These are phyloP conservation scores for Sparassis latifolia DNA, from an alignment of 1,284 basidiomycete species.

Conservation along the genomic window DNA sequence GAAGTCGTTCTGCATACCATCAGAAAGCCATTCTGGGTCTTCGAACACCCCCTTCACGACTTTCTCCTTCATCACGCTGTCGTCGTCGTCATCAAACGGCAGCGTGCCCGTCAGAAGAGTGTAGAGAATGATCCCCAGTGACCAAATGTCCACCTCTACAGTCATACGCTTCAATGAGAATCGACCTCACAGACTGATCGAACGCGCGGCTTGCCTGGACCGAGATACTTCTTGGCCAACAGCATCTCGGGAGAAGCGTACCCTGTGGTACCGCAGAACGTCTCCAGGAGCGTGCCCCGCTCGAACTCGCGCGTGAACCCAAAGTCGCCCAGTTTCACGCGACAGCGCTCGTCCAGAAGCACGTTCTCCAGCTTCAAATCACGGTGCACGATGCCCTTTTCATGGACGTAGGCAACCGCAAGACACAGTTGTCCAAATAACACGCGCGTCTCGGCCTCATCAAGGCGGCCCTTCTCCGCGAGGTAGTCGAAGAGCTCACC, in stretches of 20 bases:
- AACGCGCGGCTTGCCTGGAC: slow-evolving; percentile 48
- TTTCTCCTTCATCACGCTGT: slow-evolving; percentile 81
- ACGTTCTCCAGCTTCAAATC: slow-evolving; percentile 97
- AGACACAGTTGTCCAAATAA: slow-evolving; percentile 95
- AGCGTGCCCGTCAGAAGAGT: slow-evolving; percentile 89
- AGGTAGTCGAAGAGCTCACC: slow-evolving; percentile 98
- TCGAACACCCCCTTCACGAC: slow-evolving; percentile 88
- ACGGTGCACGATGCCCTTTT: slow-evolving; percentile 88
- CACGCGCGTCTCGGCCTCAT: slow-evolving; percentile 77
- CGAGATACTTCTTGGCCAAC: slow-evolving; percentile 82
- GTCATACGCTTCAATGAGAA: slow-evolving; percentile 14
- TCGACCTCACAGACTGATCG: slow-evolving; percentile 21
- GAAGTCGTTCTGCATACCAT: slow-evolving; percentile 41
- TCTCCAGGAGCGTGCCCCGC: slow-evolving; percentile 80
- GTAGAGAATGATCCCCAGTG: slow-evolving; percentile 92
- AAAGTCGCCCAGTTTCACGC: slow-evolving; percentile 91
- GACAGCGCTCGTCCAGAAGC: slow-evolving; percentile 80
- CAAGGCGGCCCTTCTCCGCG: slow-evolving; percentile 85
- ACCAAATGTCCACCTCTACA: slow-evolving; percentile 95
- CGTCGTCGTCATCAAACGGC: slow-evolving; percentile 98
- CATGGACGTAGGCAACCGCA: slow-evolving; percentile 89
- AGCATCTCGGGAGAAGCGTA: slow-evolving; percentile 97
- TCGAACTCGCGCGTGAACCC: slow-evolving; percentile 96
- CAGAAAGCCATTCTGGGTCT: slow-evolving; percentile 86
- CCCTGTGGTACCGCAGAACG: slow-evolving; percentile 95